phyloP scores from a whole-genome alignment of 2,329 filamentous ascomycete genomes.

The Botryotinia convoluta region DNA sequence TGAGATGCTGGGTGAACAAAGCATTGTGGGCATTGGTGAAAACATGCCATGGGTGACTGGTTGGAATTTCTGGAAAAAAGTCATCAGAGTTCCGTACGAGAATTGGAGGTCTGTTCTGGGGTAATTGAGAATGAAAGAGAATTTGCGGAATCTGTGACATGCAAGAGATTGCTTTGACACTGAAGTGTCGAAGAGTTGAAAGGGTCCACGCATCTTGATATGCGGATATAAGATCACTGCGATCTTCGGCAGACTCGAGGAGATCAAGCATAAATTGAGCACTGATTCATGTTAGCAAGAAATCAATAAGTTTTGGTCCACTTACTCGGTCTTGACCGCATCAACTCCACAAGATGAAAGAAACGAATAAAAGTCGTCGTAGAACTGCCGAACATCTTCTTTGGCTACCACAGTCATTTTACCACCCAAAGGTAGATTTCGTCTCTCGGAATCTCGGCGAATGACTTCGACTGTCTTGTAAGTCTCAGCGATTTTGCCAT shows the following conservation, averaged over 20 bases:
- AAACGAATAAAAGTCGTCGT: conserved; percentile 88
- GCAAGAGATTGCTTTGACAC: conserved; percentile 78
- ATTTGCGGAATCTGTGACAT: conserved; percentile 90
- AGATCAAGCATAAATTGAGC: conserved; percentile 87
- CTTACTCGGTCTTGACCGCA: conserved; percentile 79
- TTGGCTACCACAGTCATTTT: conserved; percentile 71
- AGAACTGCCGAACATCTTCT: conserved; percentile 73
- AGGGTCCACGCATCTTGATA: conserved; percentile 88
- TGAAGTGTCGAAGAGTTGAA: conserved; percentile 74
- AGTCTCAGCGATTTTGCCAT: conserved; percentile 68
- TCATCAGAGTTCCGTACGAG: conserved; percentile 85
- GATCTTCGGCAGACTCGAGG: conserved; percentile 63
- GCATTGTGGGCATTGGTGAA: conserved; percentile 92
- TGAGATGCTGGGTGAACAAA: conserved; percentile 78
- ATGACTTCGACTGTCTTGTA: conserved; percentile 72
- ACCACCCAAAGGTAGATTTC: conserved; percentile 53
- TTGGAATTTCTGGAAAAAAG: conserved; percentile 81
- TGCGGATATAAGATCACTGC: conserved; percentile 66
- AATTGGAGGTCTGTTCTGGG: conserved; percentile 69
- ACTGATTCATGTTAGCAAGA: conserved; percentile 23
- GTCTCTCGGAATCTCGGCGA: conserved; percentile 47
- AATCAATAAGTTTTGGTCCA: neutral
- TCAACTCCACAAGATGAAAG: conserved; percentile 72
- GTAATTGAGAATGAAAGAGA: conserved; percentile 80
- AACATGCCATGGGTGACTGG: conserved; percentile 89